Base-by-base conservation (phyloP, 495 filamentous ascomycete species). In the Penicillium simplicissimum region DNA sequence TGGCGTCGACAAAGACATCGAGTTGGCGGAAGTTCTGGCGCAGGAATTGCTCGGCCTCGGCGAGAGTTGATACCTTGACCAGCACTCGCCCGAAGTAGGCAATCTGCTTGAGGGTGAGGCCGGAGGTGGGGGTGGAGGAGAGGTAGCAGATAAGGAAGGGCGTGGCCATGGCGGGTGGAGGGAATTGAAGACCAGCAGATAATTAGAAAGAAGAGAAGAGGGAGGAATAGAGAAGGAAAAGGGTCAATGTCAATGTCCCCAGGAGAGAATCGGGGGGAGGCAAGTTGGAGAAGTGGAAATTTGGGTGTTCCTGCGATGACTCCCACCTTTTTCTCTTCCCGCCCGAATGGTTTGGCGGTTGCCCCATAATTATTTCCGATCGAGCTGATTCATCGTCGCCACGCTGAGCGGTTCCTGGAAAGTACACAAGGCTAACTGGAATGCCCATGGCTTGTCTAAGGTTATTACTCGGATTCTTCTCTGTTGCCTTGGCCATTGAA, bases 11-110 rank as follows among this genome's bases (percentile, higher is more conserved):
- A 69, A 86, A 93, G 58, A 87, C 81, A 52, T 86, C 79, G 62
- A 91, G 87, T 40, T 81, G 76, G 59, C 85, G 80, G 68, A 88
- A 83, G 66, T 92, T 84, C 57, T 84, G 81, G 36, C 82, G 82
- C 31, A 97, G 79, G 67, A 95, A 90, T 84, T 83, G 45, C 87
- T 85, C 65, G 77, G 79, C 62, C 87, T 85, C 69, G 85, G 72
- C 59, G 73, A 85, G 47, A 80, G 68, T 56, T 77, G 84, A 60
- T 71, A 87, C 87, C 59, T 85, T 82, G 67, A 94, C 82, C 77
- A 90, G 89, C 40, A 92, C 85, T 58, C 84, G 84, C 58, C 89
- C 90, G 48, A 97, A 82, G 75, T 89, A 91, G 38, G 91, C 88
- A 53, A 96, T 85, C 67, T 90, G 86, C 58, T 89, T 84, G 62